phyloP scores from a whole-genome alignment of 768 basidiomycete genomes.

The Lanmaoa pseudosensibilis region DNA sequence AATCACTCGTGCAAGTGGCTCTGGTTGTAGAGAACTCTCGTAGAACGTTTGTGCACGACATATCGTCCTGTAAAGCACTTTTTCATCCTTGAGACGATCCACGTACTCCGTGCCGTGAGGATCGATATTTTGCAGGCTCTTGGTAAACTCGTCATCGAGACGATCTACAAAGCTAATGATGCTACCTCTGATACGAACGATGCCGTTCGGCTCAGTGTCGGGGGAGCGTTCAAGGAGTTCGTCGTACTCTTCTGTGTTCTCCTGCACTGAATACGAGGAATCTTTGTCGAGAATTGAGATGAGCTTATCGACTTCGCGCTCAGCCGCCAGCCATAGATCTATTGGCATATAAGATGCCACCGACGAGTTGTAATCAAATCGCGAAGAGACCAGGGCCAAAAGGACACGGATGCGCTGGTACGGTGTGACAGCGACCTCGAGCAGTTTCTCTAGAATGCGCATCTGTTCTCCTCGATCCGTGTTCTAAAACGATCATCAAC shows the following conservation, averaged over 20 bases:
- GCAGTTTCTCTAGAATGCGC: conserved; percentile 80
- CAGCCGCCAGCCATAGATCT: conserved; percentile 87
- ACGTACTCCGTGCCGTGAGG: conserved; percentile 99
- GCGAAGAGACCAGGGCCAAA: conserved; percentile 88
- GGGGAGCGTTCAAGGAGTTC: conserved; percentile 84
- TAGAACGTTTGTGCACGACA: conserved; percentile 91
- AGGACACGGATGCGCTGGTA: conserved; percentile 96
- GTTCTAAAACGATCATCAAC: conserved; percentile 55
- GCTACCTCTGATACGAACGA: conserved; percentile 89
- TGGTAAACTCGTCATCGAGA: conserved; percentile 97
- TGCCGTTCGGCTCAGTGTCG: conserved; percentile 61
- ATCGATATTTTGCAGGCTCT: conserved; percentile 95
- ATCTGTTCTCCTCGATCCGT: conserved; percentile 96
- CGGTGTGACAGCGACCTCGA: conserved; percentile 80
- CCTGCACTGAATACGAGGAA: conserved; percentile 79
- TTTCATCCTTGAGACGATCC: conserved; percentile 94
- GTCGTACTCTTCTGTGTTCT: conserved; percentile 87
- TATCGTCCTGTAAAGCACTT: conserved; percentile 89
- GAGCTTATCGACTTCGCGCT: conserved; percentile 85
- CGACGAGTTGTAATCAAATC: conserved; percentile 95
- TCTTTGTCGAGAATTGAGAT: conserved; percentile 75
- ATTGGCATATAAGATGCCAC: conserved; percentile 85
- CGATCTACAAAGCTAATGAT: conserved; percentile 96
- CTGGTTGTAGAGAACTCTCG: conserved; percentile 73
- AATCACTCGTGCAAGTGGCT: conserved; percentile 82